These are phyloP conservation scores for Dispira simplex DNA, from an alignment of 192 early-diverging fungal species.

Conservation along the genomic window DNA sequence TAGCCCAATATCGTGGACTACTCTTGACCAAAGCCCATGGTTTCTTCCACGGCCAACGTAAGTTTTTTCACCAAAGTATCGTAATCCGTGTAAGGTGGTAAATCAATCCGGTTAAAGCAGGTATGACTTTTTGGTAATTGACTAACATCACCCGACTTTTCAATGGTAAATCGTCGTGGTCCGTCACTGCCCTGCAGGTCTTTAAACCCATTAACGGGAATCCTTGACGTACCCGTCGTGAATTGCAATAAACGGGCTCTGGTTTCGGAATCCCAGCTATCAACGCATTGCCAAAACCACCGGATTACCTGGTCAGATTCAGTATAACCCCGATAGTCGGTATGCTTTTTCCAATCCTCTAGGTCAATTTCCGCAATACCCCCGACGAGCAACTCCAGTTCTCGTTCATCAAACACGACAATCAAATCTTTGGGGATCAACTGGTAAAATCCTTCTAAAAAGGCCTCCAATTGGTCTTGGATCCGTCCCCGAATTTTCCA, in stretches of 20 bases:
- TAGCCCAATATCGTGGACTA: slow-evolving; percentile 16
- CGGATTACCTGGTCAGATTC: slow-evolving; percentile 89
- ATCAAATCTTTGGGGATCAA: slow-evolving; percentile 91
- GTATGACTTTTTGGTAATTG: slow-evolving; percentile 90
- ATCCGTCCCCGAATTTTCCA: slow-evolving; percentile 82
- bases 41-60: slow-evolving; percentile 90
- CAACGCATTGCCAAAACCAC: slow-evolving; percentile 94
- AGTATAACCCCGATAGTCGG: slow-evolving; percentile 94
- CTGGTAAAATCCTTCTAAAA: slow-evolving; percentile 89
- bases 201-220: slow-evolving; percentile 98
- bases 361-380: slow-evolving; percentile 93
- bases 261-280: slow-evolving; percentile 82
- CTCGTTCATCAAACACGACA: slow-evolving; percentile 93
- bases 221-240: slow-evolving; percentile 92
- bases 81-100: slow-evolving; percentile 81
- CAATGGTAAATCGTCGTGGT: slow-evolving; percentile 87
- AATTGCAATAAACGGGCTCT: slow-evolving; percentile 91
- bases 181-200: slow-evolving; percentile 96
- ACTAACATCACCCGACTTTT: slow-evolving; percentile 76
- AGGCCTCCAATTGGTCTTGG: slow-evolving; percentile 93
- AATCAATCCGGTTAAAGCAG: slow-evolving; percentile 94
- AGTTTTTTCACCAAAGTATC: slow-evolving; percentile 63
- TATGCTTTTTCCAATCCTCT: slow-evolving; percentile 98
- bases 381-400: slow-evolving; percentile 94
- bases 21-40: slow-evolving; percentile 86